Evolutionary conservation across 106 monocot genomes (phyloP).

Genomic region (Dioscorea dumetorum): DNA sequence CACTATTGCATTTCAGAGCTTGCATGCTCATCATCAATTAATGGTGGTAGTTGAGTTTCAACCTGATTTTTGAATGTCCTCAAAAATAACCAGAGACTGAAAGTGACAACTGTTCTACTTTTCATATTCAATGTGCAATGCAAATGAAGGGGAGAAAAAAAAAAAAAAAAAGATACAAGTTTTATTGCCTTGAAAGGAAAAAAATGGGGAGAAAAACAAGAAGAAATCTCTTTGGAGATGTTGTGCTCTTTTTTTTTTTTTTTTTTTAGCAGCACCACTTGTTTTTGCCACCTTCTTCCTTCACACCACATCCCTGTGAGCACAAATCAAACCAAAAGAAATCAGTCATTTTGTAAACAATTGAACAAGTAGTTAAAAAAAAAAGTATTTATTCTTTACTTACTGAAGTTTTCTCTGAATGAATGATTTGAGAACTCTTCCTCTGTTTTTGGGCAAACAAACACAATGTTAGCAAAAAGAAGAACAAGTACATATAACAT

Average conservation of each 20-base stretch:
- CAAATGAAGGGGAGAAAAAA: too few species aligned
- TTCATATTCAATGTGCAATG: background rate
- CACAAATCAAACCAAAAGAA: background rate
- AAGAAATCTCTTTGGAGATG: background rate
- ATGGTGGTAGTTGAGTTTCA: background rate
- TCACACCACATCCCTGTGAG: background rate
- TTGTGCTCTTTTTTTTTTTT: background rate
- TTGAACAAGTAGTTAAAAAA: too few species aligned
- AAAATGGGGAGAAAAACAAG: background rate
- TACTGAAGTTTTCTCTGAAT: too few species aligned
- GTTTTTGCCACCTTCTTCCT: background rate
- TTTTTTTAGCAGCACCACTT: background rate
- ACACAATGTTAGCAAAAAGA: background rate
- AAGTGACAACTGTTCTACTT: conserved; percentile 7
- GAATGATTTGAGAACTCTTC: too few species aligned
- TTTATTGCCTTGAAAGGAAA: background rate
- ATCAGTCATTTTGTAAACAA: too few species aligned
- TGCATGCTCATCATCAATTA: background rate
- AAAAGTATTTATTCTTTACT: too few species aligned
- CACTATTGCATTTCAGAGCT: conserved; percentile 2
- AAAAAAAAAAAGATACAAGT: too few species aligned
- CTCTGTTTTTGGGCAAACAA: background rate
- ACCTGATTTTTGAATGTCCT: conserved; percentile 5
- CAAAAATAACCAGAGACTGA: conserved; percentile 3
- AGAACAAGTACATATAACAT: background rate